Evolutionary conservation across 2,329 filamentous ascomycete species (phyloP), one percentile per base, ranked within the genome.

Genomic region (Furcasterigmium furcatum): DNA sequence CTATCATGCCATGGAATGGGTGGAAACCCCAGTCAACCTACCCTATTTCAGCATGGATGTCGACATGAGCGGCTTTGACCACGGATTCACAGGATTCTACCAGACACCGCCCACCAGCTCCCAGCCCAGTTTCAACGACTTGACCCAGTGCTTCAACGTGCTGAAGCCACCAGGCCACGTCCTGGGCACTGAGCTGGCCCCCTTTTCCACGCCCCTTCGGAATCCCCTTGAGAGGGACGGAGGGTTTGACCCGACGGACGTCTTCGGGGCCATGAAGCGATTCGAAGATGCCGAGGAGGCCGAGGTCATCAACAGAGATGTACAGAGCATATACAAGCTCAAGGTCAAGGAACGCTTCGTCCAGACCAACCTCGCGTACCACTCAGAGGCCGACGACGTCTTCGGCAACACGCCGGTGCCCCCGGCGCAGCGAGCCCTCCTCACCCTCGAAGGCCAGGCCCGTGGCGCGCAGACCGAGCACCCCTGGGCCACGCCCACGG

Each of bases 321-420:
- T 27, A 7, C 24, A 12, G 24, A 27, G 24, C 12, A 27, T 12
- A n/a, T 27, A 12, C 24, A 7, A 27, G 24, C 24, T 12, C 24
- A 27, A 27, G 24, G 24, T 12, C 24, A 27, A 36, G 12, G 34
- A 36, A 3, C 45, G 50, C 43, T 52, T 52, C 45, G 30, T 46
- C 16, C 32, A 45, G 6, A 43, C 43, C 39, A 8, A 32, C n/a
- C 27, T 29, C 10, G 29, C 14, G 2, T 4, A n/a, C 4, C 24
- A 32, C 18, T 13, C 8, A 19, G 21, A 19, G 24, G n/a, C 30
- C 22, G 8, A 32, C 5, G 4, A 34, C 10, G 21, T 45, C 36
- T 32, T 47, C 12, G 38, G 35, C 29, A 9, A 38, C 39, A 14
- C 32, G 22, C 20, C 40, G 20, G 46, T 46, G 14, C 20, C 38